These are phyloP conservation scores for Liriodendron chinense DNA, from an alignment of 164 flowering plant species.

Conservation along the genomic window DNA sequence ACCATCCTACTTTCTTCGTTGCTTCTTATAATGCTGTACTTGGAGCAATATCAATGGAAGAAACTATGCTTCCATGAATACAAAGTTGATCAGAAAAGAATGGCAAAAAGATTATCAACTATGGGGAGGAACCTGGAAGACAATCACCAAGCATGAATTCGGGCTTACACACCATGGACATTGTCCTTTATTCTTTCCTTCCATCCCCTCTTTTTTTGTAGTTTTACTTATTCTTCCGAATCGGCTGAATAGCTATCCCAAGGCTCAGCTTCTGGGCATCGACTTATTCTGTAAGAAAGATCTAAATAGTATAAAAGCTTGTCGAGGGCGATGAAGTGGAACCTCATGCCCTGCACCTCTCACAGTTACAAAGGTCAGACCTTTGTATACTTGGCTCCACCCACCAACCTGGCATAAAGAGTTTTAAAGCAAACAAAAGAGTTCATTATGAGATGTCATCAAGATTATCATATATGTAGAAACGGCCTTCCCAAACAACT, in stretches of 20 bases:
- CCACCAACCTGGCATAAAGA: constrained; percentile 76
- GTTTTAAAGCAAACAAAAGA: constrained; percentile 3
- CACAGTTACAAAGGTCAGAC: constrained; percentile 78
- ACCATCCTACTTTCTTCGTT: too few species aligned
- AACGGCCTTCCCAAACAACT: not conserved
- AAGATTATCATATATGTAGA: not conserved
- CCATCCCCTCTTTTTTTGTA: not conserved
- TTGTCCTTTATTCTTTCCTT: constrained; percentile 6
- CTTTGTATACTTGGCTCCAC: constrained; percentile 97
- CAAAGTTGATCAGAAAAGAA: too few species aligned
- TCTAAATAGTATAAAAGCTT: constrained; percentile 78
- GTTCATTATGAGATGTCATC: too few species aligned
- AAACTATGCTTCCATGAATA: too few species aligned
- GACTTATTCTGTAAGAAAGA: constrained; percentile 77
- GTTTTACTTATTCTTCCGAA: constrained; percentile 8
- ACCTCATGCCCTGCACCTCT: constrained; percentile 97
- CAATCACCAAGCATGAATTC: not conserved
- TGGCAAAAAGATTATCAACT: too few species aligned
- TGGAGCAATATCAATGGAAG: too few species aligned
- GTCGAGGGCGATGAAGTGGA: constrained; percentile 92
- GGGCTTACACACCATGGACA: not conserved
- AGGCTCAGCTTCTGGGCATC: constrained; percentile 40
- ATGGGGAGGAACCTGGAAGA: not conserved
- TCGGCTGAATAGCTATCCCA: not conserved
- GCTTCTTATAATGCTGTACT: too few species aligned